A percentile compares a stretch with the other conserved stretches of the same genome.
Conservation (phyloP, 2,329 filamentous ascomycete species). For the Proliferodiscus dingleyae region DNA sequence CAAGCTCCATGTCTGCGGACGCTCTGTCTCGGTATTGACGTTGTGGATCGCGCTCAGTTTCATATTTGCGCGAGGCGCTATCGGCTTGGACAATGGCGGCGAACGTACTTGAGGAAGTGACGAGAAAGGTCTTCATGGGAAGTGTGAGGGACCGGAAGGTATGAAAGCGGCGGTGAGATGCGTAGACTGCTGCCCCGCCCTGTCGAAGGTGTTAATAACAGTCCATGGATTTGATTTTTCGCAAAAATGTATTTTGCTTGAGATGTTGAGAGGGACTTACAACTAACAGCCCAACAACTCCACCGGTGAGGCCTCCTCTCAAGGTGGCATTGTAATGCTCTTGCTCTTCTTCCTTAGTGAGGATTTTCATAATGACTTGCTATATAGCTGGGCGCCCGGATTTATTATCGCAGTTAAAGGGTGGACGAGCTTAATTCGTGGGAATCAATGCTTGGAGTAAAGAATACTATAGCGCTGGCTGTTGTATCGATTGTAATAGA, state of each 20-base stretch:
- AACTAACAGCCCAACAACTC: constrained; percentile 58
- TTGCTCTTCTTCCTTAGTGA: constrained; percentile 87
- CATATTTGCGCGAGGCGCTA: constrained; percentile 64
- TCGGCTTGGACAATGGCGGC: constrained; percentile 86
- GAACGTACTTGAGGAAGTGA: constrained; percentile 78
- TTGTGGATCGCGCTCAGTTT: constrained; percentile 42
- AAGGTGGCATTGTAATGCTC: constrained; percentile 80
- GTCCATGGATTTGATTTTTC: not conserved
- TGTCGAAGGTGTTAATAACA: constrained; percentile 10
- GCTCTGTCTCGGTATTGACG: constrained; percentile 34
- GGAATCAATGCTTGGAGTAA: not conserved
- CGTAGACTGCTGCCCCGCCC: constrained; percentile 54
- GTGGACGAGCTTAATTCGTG: not conserved
- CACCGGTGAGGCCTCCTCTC: constrained; percentile 73
- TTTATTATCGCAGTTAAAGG: not conserved
- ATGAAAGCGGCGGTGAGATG: constrained; percentile 62
- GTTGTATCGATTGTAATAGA: no score
- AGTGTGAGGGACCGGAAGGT: constrained; percentile 78
- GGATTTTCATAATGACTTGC: constrained; percentile 70
- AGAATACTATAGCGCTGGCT: no score
- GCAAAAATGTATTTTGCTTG: not conserved
- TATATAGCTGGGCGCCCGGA: not conserved
- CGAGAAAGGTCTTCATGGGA: constrained; percentile 86
- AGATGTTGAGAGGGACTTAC: constrained; percentile 47
- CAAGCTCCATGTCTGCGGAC: constrained; percentile 12